Evolutionary conservation across 2,329 filamentous ascomycete genomes (phyloP).

Genomic region (Beauveria scarabaeidicola): DNA sequence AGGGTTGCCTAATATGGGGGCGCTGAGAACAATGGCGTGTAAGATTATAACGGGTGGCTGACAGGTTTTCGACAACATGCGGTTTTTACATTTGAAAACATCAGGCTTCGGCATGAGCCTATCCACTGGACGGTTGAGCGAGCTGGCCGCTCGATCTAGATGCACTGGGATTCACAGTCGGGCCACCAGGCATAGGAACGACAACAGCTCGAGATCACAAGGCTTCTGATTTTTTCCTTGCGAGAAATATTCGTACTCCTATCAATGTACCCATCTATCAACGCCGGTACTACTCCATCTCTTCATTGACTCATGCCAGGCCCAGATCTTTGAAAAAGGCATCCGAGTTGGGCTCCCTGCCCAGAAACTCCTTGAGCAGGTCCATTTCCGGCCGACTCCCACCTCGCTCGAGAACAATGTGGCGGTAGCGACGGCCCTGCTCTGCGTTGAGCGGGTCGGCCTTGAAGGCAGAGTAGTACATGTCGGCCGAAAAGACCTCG

Average conservation of each 20-base stretch:
- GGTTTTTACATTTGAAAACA: background rate
- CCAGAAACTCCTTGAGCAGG: conserved; percentile 69
- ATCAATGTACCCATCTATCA: background rate
- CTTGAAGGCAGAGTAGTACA: conserved; percentile 78
- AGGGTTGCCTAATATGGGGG: background rate
- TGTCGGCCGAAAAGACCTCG: conserved; percentile 75
- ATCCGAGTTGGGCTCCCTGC: conserved; percentile 66
- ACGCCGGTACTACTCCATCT: background rate
- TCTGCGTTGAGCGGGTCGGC: conserved; percentile 67
- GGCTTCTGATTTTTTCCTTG: background rate
- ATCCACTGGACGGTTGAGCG: no score
- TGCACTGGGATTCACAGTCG: background rate
- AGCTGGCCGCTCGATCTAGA: no score
- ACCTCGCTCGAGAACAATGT: conserved; percentile 69
- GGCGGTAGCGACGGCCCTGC: conserved; percentile 67
- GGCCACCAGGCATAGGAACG: no score
- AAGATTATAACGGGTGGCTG: background rate
- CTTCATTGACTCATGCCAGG: conserved; percentile 12
- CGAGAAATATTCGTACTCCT: background rate
- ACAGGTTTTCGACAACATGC: no score
- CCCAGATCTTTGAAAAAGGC: conserved; percentile 76
- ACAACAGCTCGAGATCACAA: background rate
- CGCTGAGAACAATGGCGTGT: background rate
- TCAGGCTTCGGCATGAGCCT: no score
- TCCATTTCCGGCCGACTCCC: conserved; percentile 76